A percentile compares a stretch with the other conserved stretches of the same genome.
These are phyloP conservation scores for Sordariomycetes sp. DNA, from an alignment of 2,329 filamentous ascomycete genomes.

Conservation along the genomic window DNA sequence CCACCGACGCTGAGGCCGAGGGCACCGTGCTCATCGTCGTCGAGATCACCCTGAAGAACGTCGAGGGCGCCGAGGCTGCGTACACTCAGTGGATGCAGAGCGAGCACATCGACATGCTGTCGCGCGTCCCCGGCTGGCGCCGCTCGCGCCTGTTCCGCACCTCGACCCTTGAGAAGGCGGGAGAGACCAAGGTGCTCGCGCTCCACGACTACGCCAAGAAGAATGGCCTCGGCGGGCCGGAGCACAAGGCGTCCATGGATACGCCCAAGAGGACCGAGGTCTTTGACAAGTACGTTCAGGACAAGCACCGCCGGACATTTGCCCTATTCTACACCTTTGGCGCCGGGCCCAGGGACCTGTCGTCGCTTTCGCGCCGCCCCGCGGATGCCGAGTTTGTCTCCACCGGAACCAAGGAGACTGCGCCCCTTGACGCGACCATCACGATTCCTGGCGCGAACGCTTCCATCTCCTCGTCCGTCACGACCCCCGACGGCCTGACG, in stretches of 20 bases:
- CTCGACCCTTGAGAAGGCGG: constrained; percentile 43
- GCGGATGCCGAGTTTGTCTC: constrained; percentile 36
- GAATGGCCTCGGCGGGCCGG: constrained; percentile 53
- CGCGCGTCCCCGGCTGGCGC: constrained; percentile 67
- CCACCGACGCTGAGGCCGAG: constrained; percentile 42
- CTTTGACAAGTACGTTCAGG: constrained; percentile 41
- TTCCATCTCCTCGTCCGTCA: constrained; percentile 53
- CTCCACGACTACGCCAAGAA: constrained; percentile 59
- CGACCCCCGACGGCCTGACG: constrained; percentile 51
- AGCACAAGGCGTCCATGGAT: constrained; percentile 47
- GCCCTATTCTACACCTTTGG: constrained; percentile 71
- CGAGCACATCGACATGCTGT: constrained; percentile 59
- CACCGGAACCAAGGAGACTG: background rate
- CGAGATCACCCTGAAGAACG: constrained; percentile 38
- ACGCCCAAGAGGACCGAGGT: constrained; percentile 51
- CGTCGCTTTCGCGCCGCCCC: constrained; percentile 36
- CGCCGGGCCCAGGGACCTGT: constrained; percentile 55
- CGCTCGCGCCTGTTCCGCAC: constrained; percentile 59
- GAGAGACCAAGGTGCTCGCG: constrained; percentile 41
- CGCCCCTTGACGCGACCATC: constrained; percentile 23
- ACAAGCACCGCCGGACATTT: constrained; percentile 47
- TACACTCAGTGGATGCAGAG: constrained; percentile 59
- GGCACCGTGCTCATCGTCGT: constrained; percentile 50
- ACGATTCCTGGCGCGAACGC: constrained; percentile 36
- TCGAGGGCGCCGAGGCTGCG: constrained; percentile 34